Conservation (phyloP, 176 grass and related monocot genomes). For the Echinochloa phyllopogon region DNA sequence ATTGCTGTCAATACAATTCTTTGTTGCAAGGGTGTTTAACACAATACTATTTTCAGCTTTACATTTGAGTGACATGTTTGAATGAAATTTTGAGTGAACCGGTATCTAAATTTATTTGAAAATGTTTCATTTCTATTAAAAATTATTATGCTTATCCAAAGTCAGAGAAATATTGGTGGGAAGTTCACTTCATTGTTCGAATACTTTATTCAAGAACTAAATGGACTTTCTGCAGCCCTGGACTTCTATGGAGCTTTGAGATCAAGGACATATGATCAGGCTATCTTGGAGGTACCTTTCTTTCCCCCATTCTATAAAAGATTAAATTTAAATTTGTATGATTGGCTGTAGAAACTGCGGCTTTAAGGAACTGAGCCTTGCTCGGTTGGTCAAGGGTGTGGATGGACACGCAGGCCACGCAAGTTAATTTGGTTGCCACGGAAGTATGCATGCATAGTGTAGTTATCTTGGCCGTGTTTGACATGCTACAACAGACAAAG, state of each 20-base stretch:
- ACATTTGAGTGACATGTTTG: slow-evolving; percentile 12
- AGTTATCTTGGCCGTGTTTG: background rate
- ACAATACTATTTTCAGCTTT: background rate
- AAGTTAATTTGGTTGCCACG: background rate
- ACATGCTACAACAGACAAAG: background rate
- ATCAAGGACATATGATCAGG: slow-evolving; percentile 82
- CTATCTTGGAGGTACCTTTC: slow-evolving; percentile 77
- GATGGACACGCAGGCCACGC: too few species aligned
- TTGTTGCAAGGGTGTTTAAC: background rate
- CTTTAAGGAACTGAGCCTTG: background rate
- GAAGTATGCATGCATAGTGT: slow-evolving; percentile 1
- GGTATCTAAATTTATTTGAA: background rate
- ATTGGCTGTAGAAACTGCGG: slow-evolving; percentile 3
- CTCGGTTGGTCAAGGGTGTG: too few species aligned
- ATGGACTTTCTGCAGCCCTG: slow-evolving; percentile 62
- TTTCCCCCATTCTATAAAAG: slow-evolving; percentile 19
- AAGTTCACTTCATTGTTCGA: slow-evolving; percentile 7
- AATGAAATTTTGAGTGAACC: background rate
- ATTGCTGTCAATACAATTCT: background rate
- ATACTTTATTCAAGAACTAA: slow-evolving; percentile 23
- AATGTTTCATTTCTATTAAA: background rate
- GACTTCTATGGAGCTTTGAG: slow-evolving; percentile 97
- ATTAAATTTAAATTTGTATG: background rate
- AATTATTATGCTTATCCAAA: background rate
- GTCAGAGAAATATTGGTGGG: background rate